Evolutionary conservation across 1,284 basidiomycete genomes (phyloP), one percentile per base, ranked within the genome.

Genomic region (Neonothopanus nambi): DNA sequence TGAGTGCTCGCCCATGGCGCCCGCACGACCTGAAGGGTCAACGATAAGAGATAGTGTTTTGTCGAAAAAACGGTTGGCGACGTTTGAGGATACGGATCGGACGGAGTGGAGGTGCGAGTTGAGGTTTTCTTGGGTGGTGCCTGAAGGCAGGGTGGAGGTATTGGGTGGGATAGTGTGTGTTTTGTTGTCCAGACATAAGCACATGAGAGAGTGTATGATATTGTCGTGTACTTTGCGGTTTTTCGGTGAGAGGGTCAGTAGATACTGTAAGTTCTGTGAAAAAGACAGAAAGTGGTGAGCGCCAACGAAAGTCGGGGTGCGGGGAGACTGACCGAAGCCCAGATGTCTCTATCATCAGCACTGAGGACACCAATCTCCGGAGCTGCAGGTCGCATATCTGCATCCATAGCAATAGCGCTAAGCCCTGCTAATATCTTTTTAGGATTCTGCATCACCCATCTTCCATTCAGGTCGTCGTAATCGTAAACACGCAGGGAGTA

Each of bases 1-100:
- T 3, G 93, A 92, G 71, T 98, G 95, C 73, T 98, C 96, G 24
- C 96, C 96, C 65, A 87, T 86, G 51, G 92, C 89, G 35, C 93
- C 92, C 3, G 92, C 91, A 39, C 93, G 85, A 1, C 89, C 87
- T 57, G 89, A 92, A 12, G 87, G 85, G 71, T 98, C 95, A 38
- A 98, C 85, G 44, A 91, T 81, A 54, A 98, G 72, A 5, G 86
- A 86, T 40, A 91, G 81, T 2, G 89, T 81, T 73, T 98, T 98
- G 76, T 99, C 96, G 69, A 89, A 93, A 84, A 94, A 98, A 42
- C 96, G 80, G 66, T 98, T 98, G 51, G 82, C 78, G 2, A 86
- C 84, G 52, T 84, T 85, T 56, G 78, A 71, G 4, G 64, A 52
- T 6, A 89, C 86, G 0, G 85, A 84, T 38, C 91, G 87, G 52